Base-by-base conservation (phyloP, 2,329 filamentous ascomycete genomes). In the Ophiosphaerella narmari region DNA sequence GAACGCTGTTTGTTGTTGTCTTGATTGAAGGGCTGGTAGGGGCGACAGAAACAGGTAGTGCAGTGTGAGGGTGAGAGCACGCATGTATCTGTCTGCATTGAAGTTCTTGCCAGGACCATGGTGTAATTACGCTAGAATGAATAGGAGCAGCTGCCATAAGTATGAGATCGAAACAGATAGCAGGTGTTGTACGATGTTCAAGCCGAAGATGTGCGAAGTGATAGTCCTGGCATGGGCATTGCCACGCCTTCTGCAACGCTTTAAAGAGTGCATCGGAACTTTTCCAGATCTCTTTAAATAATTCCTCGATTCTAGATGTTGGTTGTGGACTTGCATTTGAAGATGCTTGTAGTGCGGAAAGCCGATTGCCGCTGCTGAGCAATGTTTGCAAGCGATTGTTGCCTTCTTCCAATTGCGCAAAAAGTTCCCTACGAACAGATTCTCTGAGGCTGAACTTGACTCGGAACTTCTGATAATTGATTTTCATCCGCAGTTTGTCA, bases 121-220 rank as follows among this genome's bases (percentile, higher is more conserved):
- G 39, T 4, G 41, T 50, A 2, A 1, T 31, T 18, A 16, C 4
- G 9, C 5, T 9, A 1, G 21, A 14, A 5, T 16, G 5, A 8
- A 12, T 12, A 11, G 29, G 29, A 2, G 29, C 16, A 4, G 8
- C 16, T 13, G 11, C 16, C 8, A 23, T 34, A n/a, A 63, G 48
- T 34, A 63, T 53, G 31, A 63, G 43, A 23, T 62, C 55, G 38
- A 64, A 64, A 39, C 46, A 56, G 14, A 48, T 36, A 26, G 57
- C 54, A 13, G 61, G 36, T 8, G 57, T 38, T 41, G 51, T 62
- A 0, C 57, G 59, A 54, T 64, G 61, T 44, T 64, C 59, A 3
- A 64, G 52, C 13, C 54, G 49, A 13, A 64, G 46, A 39, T 59
- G 61, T 7, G 59, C 59, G 38, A 54, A 57, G 38, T 64, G 61